Evolutionary conservation across 179 eudicot genomes (phyloP), one percentile per base, ranked within the genome.

Genomic region (Nepenthes alata): DNA sequence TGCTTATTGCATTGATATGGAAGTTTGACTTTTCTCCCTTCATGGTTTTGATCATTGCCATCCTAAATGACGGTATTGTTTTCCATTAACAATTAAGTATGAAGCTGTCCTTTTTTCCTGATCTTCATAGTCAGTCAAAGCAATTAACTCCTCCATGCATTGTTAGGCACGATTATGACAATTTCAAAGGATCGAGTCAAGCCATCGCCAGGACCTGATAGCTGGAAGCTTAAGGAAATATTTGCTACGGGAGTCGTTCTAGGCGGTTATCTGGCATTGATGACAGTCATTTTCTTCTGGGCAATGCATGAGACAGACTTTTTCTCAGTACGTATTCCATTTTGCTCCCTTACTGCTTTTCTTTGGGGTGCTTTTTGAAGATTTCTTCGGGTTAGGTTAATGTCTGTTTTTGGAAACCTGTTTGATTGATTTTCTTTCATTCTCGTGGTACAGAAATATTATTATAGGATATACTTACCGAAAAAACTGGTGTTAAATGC

Each of bases 1-100:
- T 86, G 89, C 76, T 86, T 47, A 84, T 86, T 63, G 89, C 95
- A 47, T 74, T 84, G 82, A 86, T 86, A 55, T 86, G 95, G 95
- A 81, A 80, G 70, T 86, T 70, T 35, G 94, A 86, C 71, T 86
- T 86, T 75, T 80, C 94, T 58, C 89, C 94, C 14, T 86, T 86
- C 77, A 86, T 86, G 94, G 89, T 86, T 78, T 67, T 86, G 72
- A 86, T 86, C 56, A 86, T 86, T 62, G 94, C 94, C 74, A 86
- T 86, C 66, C 71, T 86, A 16, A 86, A 86, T 60, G 94, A 86
- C 12, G 94, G 89, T 84, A 72, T 44, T 76, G 15, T 55, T 51
- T 15, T 53, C 45, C 45, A 3, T 53, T 35, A 11, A 14, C 11
- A 47, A 47, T 50, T 11, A 11, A 0, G 4, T 50, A 50, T 11